Evolutionary conservation across 495 filamentous ascomycete genomes (phyloP), one percentile per base, ranked within the genome.

Genomic region (Astrocystis sublimbata): DNA sequence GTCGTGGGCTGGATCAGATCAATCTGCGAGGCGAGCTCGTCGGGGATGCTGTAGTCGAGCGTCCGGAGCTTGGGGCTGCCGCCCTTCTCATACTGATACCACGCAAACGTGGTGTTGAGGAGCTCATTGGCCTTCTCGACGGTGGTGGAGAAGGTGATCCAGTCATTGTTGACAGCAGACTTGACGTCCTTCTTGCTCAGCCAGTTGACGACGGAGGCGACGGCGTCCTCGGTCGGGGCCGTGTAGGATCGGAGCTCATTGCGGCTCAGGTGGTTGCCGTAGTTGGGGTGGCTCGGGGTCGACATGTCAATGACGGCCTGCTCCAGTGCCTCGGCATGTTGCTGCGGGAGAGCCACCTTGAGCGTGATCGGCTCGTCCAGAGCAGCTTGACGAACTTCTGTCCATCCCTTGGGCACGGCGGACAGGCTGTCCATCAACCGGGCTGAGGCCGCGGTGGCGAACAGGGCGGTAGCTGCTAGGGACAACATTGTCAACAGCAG

Each of bases 1-100:
- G 81, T 85, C 2, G 85, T 87, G 0, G 86, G 86, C 46, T 81
- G 76, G 57, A 89, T 81, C 49, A 88, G 71, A 51, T 86, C 81
- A 55, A 89, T 81, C 63, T 77, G 71, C 4, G 67, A 55, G 23
- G 68, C 68, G 24, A 89, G 71, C 4, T 76, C 66, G 13, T 71
- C 68, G 1, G 86, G 87, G 13, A 89, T 74, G 0, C 85, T 87
- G 65, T 89, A 89, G 41, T 74, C 65, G 0, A 85, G 74, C 0
- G 86, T 86, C 19, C 87, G 79, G 35, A 89, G 73, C 66, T 65
- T 69, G 19, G 69, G 66, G 7, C 62, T 67, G 46, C 64, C 64
- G 36, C 67, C 67, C 46, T 66, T 51, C 15, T 65, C 66, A 38
- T 62, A 67, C 36, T 69, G 69, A 33, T 71, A 75, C 70, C 83